phyloP scores from a whole-genome alignment of 2,329 filamentous ascomycete species.

The Microdochium nivale region DNA sequence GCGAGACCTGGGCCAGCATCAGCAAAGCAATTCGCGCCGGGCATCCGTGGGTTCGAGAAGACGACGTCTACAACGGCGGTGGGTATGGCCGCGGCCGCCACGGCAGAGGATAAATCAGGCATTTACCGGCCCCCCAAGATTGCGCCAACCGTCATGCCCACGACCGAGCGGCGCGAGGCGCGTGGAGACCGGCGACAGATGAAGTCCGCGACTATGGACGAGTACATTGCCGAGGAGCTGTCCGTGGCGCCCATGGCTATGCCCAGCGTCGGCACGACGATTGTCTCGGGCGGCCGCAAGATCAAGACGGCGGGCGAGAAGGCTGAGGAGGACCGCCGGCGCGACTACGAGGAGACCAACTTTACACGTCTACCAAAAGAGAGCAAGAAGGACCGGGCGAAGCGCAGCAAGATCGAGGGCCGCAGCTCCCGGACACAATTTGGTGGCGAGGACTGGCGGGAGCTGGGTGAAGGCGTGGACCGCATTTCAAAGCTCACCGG shows the following conservation, averaged over 20 bases:
- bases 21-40: constrained; percentile 26
- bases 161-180: constrained; percentile 53
- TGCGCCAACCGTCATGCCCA: constrained; percentile 76
- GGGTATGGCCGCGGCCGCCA: constrained; percentile 19
- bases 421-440: constrained; percentile 53
- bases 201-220: constrained; percentile 81
- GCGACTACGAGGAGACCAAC: constrained; percentile 86
- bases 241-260: constrained; percentile 73
- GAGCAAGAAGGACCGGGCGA: constrained; percentile 76
- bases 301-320: constrained; percentile 71
- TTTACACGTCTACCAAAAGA: constrained; percentile 79
- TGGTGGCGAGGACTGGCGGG: constrained; percentile 90
- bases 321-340: constrained; percentile 67
- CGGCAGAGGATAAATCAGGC: constrained; percentile 45
- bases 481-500: constrained; percentile 77
- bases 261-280: constrained; percentile 87
- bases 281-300: constrained; percentile 68
- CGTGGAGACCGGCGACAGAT: constrained; percentile 47
- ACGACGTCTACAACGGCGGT: constrained; percentile 16
- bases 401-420: constrained; percentile 46
- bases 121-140: constrained; percentile 87
- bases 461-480: constrained; percentile 76
- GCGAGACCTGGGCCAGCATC: constrained; percentile 1
- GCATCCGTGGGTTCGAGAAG: constrained; percentile 26
- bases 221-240: constrained; percentile 81